phyloP scores from a whole-genome alignment of 169 alveolate species.

The Eimeria brunetti region DNA sequence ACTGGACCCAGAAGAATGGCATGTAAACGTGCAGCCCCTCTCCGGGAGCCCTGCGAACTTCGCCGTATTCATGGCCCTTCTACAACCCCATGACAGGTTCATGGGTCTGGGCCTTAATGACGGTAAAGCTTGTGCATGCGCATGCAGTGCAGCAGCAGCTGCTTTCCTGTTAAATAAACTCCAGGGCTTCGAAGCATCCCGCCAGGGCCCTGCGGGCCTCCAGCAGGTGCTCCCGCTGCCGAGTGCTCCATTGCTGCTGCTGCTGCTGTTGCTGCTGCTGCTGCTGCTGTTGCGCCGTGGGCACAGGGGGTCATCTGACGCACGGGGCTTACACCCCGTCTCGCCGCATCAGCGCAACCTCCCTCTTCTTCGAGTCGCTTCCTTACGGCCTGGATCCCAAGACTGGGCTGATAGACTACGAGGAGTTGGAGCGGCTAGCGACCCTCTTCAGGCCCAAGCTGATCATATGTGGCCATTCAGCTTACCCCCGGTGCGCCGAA shows the following conservation, averaged over 20 bases:
- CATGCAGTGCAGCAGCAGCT: neutral
- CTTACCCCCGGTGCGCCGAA: constrained; percentile 80
- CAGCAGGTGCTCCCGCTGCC: neutral
- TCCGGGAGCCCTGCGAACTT: constrained; percentile 98
- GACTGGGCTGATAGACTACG: constrained; percentile 96
- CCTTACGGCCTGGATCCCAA: constrained; percentile 94
- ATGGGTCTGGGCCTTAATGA: constrained; percentile 97
- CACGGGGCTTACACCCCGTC: constrained; percentile 94
- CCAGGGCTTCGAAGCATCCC: neutral
- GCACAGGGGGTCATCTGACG: constrained; percentile 86
- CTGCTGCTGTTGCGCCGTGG: neutral
- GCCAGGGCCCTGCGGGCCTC: neutral
- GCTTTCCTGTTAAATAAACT: neutral
- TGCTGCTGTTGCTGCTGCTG: neutral
- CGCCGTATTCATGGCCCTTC: constrained; percentile 96
- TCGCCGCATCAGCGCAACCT: constrained; percentile 96
- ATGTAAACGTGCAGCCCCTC: constrained; percentile 98
- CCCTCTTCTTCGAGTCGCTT: constrained; percentile 95
- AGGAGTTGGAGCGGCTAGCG: constrained; percentile 93
- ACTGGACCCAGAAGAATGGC: constrained; percentile 96
- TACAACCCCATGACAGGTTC: constrained; percentile 97
- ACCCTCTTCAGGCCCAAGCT: constrained; percentile 87
- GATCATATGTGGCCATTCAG: constrained; percentile 90
- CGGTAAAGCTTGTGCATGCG: constrained; percentile 94
- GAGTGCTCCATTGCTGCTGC: neutral